phyloP scores from a whole-genome alignment of 108 stramenopile species.

The Nitzschia sp. region DNA sequence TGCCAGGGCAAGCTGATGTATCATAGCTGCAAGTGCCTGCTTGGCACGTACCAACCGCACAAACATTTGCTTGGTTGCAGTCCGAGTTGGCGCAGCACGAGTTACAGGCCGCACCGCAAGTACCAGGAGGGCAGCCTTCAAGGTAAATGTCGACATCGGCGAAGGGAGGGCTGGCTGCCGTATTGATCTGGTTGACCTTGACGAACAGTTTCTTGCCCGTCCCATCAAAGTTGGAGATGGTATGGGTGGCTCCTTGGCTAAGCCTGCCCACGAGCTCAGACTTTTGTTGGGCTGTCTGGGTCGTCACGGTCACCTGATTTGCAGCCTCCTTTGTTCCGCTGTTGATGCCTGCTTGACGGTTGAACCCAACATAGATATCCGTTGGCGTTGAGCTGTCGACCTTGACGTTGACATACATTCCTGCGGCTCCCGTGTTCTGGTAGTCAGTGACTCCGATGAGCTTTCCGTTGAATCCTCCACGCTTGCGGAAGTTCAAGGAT shows the following conservation, averaged over 20 bases:
- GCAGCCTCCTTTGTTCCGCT: constrained; percentile 37
- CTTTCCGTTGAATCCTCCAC: not conserved
- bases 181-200: not conserved
- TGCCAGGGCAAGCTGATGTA: not conserved
- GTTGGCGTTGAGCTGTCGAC: not conserved
- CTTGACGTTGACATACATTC: not conserved
- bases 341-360: constrained; percentile 48
- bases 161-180: not conserved
- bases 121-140: not conserved
- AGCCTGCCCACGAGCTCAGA: constrained; percentile 47
- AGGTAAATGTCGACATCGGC: not conserved
- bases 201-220: constrained; percentile 10
- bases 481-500: not conserved
- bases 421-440: not conserved
- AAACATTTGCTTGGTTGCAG: not conserved
- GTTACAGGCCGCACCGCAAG: not conserved
- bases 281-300: not conserved
- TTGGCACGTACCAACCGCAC: not conserved
- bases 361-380: constrained; percentile 41
- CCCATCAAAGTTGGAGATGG: constrained; percentile 30
- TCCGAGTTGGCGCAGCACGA: not conserved
- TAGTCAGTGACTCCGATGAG: not conserved
- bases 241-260: constrained; percentile 21
- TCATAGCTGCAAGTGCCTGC: not conserved
- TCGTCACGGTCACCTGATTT: constrained; percentile 38